phyloP scores from a whole-genome alignment of 768 basidiomycete genomes.

The Leccinum aurantiacum region DNA sequence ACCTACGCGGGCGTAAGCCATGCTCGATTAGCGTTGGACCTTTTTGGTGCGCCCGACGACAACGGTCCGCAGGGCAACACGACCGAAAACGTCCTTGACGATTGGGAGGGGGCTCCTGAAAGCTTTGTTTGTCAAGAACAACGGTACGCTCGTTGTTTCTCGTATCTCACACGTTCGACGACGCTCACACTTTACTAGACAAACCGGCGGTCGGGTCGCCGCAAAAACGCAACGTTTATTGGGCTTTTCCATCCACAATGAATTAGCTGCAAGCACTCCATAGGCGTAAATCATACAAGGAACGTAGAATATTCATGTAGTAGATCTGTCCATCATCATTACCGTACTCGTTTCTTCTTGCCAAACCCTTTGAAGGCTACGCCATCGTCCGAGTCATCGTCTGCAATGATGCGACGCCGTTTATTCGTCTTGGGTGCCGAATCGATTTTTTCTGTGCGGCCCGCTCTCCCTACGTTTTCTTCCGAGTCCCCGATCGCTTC shows the following conservation, averaged over 20 bases:
- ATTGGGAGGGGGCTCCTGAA: constrained; percentile 96
- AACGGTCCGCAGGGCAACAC: constrained; percentile 48
- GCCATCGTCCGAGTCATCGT: constrained; percentile 73
- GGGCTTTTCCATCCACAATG: constrained; percentile 80
- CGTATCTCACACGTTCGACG: not conserved
- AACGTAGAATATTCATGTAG: constrained; percentile 2
- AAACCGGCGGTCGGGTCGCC: constrained; percentile 87
- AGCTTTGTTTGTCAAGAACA: constrained; percentile 99
- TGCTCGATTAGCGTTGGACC: constrained; percentile 89
- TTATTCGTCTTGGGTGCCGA: constrained; percentile 16
- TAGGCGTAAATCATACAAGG: not conserved
- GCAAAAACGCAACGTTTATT: constrained; percentile 85
- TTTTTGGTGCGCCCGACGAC: constrained; percentile 80
- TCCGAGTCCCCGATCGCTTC: constrained; percentile 25
- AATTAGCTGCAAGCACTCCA: constrained; percentile 40
- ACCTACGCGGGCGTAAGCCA: constrained; percentile 98
- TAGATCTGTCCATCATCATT: not conserved
- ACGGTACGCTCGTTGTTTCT: constrained; percentile 43
- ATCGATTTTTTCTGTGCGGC: constrained; percentile 8
- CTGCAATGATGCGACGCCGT: constrained; percentile 41
- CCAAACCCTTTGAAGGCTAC: constrained; percentile 67
- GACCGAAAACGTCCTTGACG: constrained; percentile 80
- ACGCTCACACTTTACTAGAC: constrained; percentile 39
- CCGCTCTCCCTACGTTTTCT: not conserved
- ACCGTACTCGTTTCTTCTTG: constrained; percentile 28